These are phyloP conservation scores for Eutrema japonicum DNA, from an alignment of 345 rosid genomes.

Conservation along the genomic window DNA sequence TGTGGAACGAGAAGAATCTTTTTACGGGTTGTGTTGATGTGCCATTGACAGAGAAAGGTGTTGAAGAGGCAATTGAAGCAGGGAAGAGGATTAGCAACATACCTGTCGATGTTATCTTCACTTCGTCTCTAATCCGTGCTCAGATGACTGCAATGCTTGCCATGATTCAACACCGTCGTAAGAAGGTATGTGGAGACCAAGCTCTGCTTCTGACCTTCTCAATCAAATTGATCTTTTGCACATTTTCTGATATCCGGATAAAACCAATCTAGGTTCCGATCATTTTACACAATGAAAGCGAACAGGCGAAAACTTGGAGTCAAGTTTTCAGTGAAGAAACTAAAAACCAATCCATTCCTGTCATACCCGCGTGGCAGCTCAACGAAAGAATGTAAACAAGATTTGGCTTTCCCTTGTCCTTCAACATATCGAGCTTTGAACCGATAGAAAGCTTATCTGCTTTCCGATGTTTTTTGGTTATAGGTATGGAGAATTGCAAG, in stretches of 20 bases:
- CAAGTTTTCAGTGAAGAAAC: constrained; percentile 88
- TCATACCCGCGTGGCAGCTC: constrained; percentile 85
- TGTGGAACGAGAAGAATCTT: constrained; percentile 95
- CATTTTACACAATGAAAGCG: constrained; percentile 71
- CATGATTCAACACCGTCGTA: constrained; percentile 93
- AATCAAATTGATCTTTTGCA: not conserved
- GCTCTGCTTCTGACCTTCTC: not conserved
- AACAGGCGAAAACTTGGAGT: constrained; percentile 82
- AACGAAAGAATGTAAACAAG: constrained; percentile 87
- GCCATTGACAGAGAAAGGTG: constrained; percentile 89
- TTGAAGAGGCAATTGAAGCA: constrained; percentile 95
- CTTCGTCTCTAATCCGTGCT: constrained; percentile 91
- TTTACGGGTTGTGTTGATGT: constrained; percentile 98
- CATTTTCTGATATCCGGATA: not conserved
- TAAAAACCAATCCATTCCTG: constrained; percentile 76
- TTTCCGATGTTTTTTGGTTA: not conserved
- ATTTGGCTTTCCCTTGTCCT: not conserved
- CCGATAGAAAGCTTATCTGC: constrained; percentile 10
- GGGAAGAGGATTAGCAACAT: constrained; percentile 96
- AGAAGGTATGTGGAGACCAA: constrained; percentile 54
- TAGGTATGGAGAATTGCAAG: constrained; percentile 97
- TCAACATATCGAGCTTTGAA: not conserved
- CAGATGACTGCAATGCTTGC: constrained; percentile 99
- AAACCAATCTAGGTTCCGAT: constrained; percentile 69
- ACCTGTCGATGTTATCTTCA: constrained; percentile 87